phyloP scores from a whole-genome alignment of 2,329 filamentous ascomycete genomes.

The Dactylonectria macrodidyma region DNA sequence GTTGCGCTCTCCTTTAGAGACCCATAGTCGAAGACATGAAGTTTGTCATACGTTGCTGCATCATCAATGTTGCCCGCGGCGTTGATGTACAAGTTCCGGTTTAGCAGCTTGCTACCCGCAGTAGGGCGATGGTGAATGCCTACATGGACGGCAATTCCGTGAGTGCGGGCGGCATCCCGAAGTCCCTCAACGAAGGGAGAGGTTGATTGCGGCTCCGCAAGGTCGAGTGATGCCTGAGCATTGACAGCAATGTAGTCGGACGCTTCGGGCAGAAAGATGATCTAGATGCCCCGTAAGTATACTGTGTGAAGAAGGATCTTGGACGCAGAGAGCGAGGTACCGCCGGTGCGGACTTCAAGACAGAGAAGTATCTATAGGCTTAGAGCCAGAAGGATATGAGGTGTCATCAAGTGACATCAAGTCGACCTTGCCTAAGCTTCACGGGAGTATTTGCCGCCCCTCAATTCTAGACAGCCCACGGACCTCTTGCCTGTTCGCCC shows the following conservation, averaged over 20 bases:
- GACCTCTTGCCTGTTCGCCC: conserved; percentile 1
- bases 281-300: conserved; percentile 58
- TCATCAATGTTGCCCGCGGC: conserved; percentile 59
- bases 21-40: conserved; percentile 88
- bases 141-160: conserved; percentile 82
- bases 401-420: conserved; percentile 27
- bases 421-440: conserved; percentile 41
- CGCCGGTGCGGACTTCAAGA: conserved; percentile 28
- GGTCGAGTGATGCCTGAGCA: conserved; percentile 76
- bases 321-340: conserved; percentile 29
- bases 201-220: conserved; percentile 76
- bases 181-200: conserved; percentile 86
- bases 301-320: conserved; percentile 37
- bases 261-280: conserved; percentile 93
- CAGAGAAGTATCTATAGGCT: conserved; percentile 1
- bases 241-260: conserved; percentile 87
- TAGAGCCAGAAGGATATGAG: conserved; percentile 11
- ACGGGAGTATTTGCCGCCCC: conserved; percentile 32
- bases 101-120: conserved; percentile 57
- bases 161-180: conserved; percentile 74
- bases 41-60: conserved; percentile 80
- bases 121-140: conserved; percentile 82
- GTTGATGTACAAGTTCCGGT: conserved; percentile 68
- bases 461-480: conserved; percentile 16
- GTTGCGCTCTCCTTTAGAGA: conserved; percentile 66